These are phyloP conservation scores for Tarenaya hassleriana DNA, from an alignment of 345 rosid genomes.

Conservation along the genomic window DNA sequence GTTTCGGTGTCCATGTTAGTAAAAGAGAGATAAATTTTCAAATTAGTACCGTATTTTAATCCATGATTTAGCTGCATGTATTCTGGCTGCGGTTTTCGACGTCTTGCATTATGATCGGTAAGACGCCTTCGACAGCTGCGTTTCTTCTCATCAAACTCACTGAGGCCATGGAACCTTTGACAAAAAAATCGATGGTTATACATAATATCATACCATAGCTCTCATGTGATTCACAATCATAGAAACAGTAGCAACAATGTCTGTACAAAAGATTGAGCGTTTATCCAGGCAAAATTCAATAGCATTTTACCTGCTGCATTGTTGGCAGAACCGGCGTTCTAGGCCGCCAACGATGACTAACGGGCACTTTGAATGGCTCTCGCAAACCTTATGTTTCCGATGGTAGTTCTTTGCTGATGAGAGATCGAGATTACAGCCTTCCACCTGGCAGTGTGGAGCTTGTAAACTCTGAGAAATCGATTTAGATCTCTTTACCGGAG, in stretches of 20 bases:
- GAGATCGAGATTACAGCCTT: slow-evolving; percentile 78
- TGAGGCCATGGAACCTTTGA: slow-evolving; percentile 73
- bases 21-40: neutral
- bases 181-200: slow-evolving; percentile 13
- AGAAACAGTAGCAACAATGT: too few relatives aligned
- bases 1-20: too few relatives aligned
- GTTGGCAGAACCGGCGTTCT: slow-evolving; percentile 94
- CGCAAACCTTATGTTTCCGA: slow-evolving; percentile 78
- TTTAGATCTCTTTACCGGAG: slow-evolving; percentile 55
- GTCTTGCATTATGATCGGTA: slow-evolving; percentile 94
- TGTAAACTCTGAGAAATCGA: slow-evolving; percentile 34
- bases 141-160: slow-evolving; percentile 91
- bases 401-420: slow-evolving; percentile 81
- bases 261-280: neutral
- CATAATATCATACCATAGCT: too few relatives aligned
- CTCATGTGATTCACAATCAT: too few relatives aligned
- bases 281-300: neutral
- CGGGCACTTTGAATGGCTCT: slow-evolving; percentile 69
- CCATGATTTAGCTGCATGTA: slow-evolving; percentile 42
- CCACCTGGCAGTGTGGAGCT: slow-evolving; percentile 60
- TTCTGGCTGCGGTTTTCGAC: slow-evolving; percentile 78
- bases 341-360: slow-evolving; percentile 69
- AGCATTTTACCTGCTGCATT: slow-evolving; percentile 76
- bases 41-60: slow-evolving; percentile 49
- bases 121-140: slow-evolving; percentile 89